Base-by-base conservation (phyloP, 768 basidiomycete genomes). In the Dentipellis fragilis region DNA sequence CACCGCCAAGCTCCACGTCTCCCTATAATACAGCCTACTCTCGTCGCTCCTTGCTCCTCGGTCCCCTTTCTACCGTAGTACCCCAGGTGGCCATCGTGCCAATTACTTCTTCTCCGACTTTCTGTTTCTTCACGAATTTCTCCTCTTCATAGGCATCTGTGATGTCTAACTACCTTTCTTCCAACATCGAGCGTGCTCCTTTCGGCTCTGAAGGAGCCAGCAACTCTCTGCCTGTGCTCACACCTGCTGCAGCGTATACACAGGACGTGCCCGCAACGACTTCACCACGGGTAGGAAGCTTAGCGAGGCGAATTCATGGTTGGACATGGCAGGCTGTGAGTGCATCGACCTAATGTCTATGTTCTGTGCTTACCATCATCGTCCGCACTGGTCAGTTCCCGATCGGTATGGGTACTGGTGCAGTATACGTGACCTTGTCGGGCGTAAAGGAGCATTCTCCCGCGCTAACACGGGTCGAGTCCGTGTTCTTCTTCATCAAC, bases 321-420 rank as follows among this genome's bases (percentile, higher is more conserved):
- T 77, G 75, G 75, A 70, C 73, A 40, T 77, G 76, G 75, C 75
- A 78, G 63, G 75, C 74, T 53, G 75, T 78, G 61, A 35, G 74
- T 69, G 11, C 42, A 19, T 17, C 21, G 22, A 11, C n/a, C 37
- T 17, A 9, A 37, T 46, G 29, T 17, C 38, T 36, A 39, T 29
- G 16, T 9, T 10, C 16, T 14, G 36, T 39, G 35, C 37, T 68
- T 64, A 67, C 65, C 68, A 61, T 64, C 66, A 48, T 64, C 69
- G 45, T 65, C 59, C 21, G 34, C 16, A 45, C 29, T 34, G 49
- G n/a, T 1, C 51, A 77, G 76, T 77, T 77, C 60, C 75, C 75
- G 0, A 71, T 78, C 45, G 75, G 76, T 39, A 76, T 77, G 73
- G 75, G 76, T 38, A 77, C 75, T 8, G 73, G 75, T 49, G 75